phyloP scores from a whole-genome alignment of 148 eudicot genomes.

The Nyssa sinensis region DNA sequence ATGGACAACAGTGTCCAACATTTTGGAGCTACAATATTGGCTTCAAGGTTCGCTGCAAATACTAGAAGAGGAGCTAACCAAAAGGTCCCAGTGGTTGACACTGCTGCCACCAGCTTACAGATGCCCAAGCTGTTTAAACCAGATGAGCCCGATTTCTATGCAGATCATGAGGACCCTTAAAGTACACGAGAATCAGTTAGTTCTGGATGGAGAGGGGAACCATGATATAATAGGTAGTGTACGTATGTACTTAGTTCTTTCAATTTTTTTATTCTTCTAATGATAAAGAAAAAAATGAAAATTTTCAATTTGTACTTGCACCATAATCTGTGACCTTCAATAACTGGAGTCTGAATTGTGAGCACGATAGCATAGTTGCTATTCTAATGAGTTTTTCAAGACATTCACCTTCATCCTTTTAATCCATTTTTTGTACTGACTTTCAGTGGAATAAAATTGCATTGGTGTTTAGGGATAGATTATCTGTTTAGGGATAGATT shows the following conservation, averaged over 20 bases:
- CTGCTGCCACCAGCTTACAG: conserved; percentile 33
- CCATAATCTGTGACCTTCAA: too few relatives aligned
- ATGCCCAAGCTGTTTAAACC: conserved; percentile 90
- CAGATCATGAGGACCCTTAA: conserved; percentile 8
- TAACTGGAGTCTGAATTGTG: too few relatives aligned
- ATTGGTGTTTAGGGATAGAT: too few relatives aligned
- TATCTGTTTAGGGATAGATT: too few relatives aligned
- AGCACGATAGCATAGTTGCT: too few relatives aligned
- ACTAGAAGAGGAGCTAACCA: conserved; percentile 51
- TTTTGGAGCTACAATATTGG: conserved; percentile 58
- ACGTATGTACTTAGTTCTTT: background rate
- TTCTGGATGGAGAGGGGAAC: background rate
- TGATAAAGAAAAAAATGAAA: background rate
- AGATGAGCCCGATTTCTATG: conserved; percentile 67
- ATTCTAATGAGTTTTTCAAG: too few relatives aligned
- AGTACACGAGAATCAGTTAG: background rate
- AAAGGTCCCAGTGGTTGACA: conserved; percentile 32
- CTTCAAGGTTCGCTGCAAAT: conserved; percentile 73
- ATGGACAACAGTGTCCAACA: conserved; percentile 27
- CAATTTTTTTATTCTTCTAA: background rate
- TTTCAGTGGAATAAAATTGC: too few relatives aligned
- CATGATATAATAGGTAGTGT: background rate
- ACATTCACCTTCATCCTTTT: too few relatives aligned
- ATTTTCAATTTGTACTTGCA: too few relatives aligned
- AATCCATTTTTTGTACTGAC: too few relatives aligned